phyloP scores from a whole-genome alignment of 2,329 filamentous ascomycete genomes.

The Neurospora crassa region DNA sequence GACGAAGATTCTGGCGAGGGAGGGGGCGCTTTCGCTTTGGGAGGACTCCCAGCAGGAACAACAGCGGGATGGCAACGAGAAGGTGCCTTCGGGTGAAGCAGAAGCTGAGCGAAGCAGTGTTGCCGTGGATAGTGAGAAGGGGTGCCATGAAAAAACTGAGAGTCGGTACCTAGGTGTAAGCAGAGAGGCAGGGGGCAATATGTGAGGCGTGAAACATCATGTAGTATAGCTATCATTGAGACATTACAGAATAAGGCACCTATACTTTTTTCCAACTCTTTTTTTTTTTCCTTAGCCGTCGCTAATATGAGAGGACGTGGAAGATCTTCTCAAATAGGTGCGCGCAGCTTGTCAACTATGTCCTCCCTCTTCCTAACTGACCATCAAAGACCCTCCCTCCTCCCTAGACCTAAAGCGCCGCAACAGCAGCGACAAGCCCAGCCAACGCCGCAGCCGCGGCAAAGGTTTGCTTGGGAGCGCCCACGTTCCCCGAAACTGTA shows the following conservation, averaged over 20 bases:
- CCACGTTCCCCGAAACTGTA: background rate
- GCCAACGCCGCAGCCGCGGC: background rate
- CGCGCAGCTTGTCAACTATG: background rate
- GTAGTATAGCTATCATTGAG: background rate
- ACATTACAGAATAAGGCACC: background rate
- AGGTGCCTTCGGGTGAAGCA: background rate
- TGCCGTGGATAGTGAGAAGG: background rate
- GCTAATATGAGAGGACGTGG: background rate
- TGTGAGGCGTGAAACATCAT: background rate
- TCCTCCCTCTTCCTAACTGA: background rate
- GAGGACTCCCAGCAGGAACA: background rate
- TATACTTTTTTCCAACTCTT: background rate
- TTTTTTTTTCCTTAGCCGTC: background rate
- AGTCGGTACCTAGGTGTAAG: too few relatives aligned
- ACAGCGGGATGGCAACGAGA: background rate
- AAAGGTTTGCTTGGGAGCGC: background rate
- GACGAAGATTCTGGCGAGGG: conserved; percentile 3
- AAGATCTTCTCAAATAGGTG: background rate
- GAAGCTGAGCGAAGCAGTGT: background rate
- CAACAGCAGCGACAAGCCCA: background rate
- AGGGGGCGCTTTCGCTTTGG: background rate
- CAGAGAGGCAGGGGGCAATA: background rate
- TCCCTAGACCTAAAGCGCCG: background rate
- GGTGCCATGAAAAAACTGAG: background rate
- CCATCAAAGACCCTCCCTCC: background rate